These are phyloP conservation scores for Spergularia azorica DNA, from an alignment of 179 eudicot species.

Conservation along the genomic window DNA sequence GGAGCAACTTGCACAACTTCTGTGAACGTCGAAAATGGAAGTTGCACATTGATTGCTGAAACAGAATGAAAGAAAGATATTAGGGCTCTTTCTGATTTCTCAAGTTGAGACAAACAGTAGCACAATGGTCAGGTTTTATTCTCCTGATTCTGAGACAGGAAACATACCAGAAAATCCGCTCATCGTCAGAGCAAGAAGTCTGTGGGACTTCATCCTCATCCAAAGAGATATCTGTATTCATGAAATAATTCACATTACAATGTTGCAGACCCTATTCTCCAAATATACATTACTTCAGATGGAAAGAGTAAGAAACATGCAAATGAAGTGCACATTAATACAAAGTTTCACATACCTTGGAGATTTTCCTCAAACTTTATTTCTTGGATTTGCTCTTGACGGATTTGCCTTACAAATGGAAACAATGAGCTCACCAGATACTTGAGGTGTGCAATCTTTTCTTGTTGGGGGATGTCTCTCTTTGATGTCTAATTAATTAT, in stretches of 20 bases:
- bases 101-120: not conserved
- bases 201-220: constrained; percentile 40
- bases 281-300: too few species aligned
- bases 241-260: not conserved
- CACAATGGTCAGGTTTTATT: too few species aligned
- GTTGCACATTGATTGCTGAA: constrained; percentile 91
- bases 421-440: constrained; percentile 54
- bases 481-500: constrained; percentile 46
- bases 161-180: constrained; percentile 76
- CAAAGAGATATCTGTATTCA: constrained; percentile 28
- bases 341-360: constrained; percentile 42
- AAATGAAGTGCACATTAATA: too few species aligned
- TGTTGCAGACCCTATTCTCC: not conserved
- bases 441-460: constrained; percentile 52
- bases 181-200: constrained; percentile 49
- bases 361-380: constrained; percentile 45
- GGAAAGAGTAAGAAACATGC: too few species aligned
- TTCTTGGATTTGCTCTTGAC: constrained; percentile 61
- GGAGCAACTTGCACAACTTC: constrained; percentile 77
- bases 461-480: constrained; percentile 42
- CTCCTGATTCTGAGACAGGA: not conserved
- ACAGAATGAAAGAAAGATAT: constrained; percentile 10
- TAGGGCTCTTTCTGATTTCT: not conserved
- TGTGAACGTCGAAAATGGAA: constrained; percentile 78
- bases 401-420: constrained; percentile 60